These are phyloP conservation scores for Clavispora asparagi DNA, from an alignment of 805 yeast genomes.

Conservation along the genomic window DNA sequence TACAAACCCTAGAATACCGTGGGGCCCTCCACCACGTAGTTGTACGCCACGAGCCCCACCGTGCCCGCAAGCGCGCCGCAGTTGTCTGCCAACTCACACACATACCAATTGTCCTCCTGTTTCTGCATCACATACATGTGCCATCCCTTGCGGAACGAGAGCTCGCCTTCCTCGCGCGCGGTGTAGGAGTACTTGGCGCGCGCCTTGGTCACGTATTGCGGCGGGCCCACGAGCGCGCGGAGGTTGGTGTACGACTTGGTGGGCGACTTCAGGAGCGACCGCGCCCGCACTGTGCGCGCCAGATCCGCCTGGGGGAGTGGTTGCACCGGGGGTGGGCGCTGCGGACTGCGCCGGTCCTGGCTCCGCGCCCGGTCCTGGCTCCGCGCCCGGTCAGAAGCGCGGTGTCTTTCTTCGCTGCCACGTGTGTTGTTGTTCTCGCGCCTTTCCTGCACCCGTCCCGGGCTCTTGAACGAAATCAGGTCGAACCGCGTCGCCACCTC, in stretches of 20 bases:
- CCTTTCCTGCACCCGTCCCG: background rate
- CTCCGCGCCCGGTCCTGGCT: background rate
- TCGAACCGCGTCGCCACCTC: slow-evolving; percentile 36
- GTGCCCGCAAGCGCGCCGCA: slow-evolving; percentile 27
- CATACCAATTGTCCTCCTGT: slow-evolving; percentile 42
- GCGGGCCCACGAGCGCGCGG: slow-evolving; percentile 24
- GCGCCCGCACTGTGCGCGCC: background rate
- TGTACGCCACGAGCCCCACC: slow-evolving; percentile 41
- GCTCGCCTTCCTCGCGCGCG: slow-evolving; percentile 39
- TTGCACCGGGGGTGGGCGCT: no score
- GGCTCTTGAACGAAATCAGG: slow-evolving; percentile 21
- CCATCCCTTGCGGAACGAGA: slow-evolving; percentile 37
- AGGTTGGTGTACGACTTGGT: slow-evolving; percentile 30
- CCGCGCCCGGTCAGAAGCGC: no score
- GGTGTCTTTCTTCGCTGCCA: no score
- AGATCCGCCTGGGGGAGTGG: background rate
- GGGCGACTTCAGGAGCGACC: slow-evolving; percentile 26
- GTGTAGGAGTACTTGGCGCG: slow-evolving; percentile 35
- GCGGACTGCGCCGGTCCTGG: no score
- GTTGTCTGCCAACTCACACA: slow-evolving; percentile 37
- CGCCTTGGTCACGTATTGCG: slow-evolving; percentile 30
- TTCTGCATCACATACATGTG: slow-evolving; percentile 37
- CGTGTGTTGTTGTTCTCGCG: background rate
- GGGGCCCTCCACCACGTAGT: slow-evolving; percentile 34
- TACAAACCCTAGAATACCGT: slow-evolving; percentile 7